Evolutionary conservation across 192 early-diverging fungal species (phyloP).

Genomic region (Martensiomyces pterosporus): DNA sequence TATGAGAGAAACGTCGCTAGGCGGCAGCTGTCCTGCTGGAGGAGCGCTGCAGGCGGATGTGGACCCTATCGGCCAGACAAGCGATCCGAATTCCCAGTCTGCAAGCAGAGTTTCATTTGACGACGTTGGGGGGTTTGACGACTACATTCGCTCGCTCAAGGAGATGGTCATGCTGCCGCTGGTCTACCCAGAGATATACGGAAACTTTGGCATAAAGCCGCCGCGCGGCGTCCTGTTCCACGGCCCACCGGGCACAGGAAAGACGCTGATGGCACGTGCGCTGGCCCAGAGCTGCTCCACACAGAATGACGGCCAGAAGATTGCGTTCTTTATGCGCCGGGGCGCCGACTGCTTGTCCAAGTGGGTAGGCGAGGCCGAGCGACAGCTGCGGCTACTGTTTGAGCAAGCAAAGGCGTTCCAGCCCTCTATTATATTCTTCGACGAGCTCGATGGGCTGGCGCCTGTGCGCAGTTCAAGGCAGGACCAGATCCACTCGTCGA

Average conservation of each 20-base stretch:
- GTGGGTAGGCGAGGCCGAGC: conserved; percentile 72
- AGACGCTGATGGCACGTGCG: conserved; percentile 62
- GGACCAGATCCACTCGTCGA: conserved; percentile 65
- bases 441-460: conserved; percentile 75
- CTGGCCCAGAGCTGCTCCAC: conserved; percentile 20
- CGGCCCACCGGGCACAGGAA: conserved; percentile 69
- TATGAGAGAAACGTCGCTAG: conserved; percentile 2
- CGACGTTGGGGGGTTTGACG: conserved; percentile 50
- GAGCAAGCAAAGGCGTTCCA: conserved; percentile 66
- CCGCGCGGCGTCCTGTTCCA: conserved; percentile 69
- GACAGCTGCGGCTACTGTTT: conserved; percentile 62
- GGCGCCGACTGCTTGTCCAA: conserved; percentile 69
- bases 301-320: conserved; percentile 58
- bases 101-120: conserved; percentile 42
- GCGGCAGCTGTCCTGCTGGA: background rate
- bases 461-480: conserved; percentile 62
- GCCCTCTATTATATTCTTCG: conserved; percentile 75
- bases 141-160: conserved; percentile 60
- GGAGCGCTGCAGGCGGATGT: background rate
- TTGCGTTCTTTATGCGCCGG: conserved; percentile 66
- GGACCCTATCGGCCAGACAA: too few relatives aligned
- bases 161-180: conserved; percentile 77
- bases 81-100: too few relatives aligned
- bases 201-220: conserved; percentile 53
- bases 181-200: conserved; percentile 65